Evolutionary conservation across 1,284 basidiomycete species (phyloP).

Genomic region (Ceratobasidium sp.): DNA sequence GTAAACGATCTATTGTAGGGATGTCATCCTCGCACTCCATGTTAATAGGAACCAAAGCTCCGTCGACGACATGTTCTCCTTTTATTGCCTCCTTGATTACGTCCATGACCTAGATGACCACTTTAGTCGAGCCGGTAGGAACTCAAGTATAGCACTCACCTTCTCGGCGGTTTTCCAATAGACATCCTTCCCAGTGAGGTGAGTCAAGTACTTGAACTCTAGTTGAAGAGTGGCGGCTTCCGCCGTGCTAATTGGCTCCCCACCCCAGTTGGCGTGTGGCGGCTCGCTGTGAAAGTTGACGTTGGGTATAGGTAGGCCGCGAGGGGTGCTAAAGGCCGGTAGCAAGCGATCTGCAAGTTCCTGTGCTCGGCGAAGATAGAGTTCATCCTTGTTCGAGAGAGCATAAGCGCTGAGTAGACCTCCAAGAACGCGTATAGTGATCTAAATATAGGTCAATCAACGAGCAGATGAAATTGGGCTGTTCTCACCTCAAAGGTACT

Average conservation of each 20-base stretch:
- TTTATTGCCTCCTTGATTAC: conserved; percentile 60
- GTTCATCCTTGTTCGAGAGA: conserved; percentile 62
- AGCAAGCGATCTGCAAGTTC: conserved; percentile 86
- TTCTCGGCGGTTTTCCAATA: conserved; percentile 86
- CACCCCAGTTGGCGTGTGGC: conserved; percentile 69
- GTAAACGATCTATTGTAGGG: not conserved
- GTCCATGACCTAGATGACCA: conserved; percentile 69
- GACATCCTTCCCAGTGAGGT: conserved; percentile 72
- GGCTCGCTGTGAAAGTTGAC: conserved; percentile 77
- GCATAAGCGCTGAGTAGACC: conserved; percentile 85
- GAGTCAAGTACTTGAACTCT: conserved; percentile 87
- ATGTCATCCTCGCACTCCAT: conserved; percentile 15
- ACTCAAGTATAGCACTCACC: conserved; percentile 53
- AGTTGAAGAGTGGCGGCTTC: conserved; percentile 85
- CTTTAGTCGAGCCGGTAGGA: too few relatives aligned
- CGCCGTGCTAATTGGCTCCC: conserved; percentile 76
- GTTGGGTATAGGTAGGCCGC: conserved; percentile 79
- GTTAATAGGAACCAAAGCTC: conserved; percentile 33
- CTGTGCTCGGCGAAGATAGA: conserved; percentile 76
- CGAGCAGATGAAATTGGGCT: conserved; percentile 48
- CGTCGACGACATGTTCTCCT: conserved; percentile 38
- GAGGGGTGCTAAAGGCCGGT: conserved; percentile 80
- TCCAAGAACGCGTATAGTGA: conserved; percentile 80
- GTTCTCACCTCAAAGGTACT: conserved; percentile 89
- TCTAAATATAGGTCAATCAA: conserved; percentile 58